Conservation (phyloP, 805 yeast genomes). For the Candida coleopterorum region DNA sequence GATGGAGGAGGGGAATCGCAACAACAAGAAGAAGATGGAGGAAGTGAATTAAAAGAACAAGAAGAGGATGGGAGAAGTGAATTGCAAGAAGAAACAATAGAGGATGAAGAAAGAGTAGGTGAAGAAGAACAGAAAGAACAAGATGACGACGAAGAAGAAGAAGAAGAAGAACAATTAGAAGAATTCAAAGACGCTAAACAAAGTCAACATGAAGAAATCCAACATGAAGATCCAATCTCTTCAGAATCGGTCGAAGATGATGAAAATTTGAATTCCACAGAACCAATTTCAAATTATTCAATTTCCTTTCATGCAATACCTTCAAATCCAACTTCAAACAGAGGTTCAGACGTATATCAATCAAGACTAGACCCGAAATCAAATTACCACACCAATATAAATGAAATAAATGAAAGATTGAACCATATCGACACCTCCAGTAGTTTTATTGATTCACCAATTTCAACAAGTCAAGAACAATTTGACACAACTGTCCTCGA, state of each 20-base stretch:
- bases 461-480: conserved; percentile 16
- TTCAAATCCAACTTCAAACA: conserved; percentile 3
- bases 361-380: conserved; percentile 45
- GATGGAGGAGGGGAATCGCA: no score
- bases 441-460: conserved; percentile 8
- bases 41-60: no score
- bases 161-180: no score
- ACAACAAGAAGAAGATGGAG: no score
- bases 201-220: background rate
- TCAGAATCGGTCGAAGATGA: background rate
- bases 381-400: conserved; percentile 18
- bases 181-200: background rate
- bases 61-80: no score
- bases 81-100: no score
- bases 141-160: no score
- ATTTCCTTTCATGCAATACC: background rate
- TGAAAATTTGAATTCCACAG: background rate
- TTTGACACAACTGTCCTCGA: conserved; percentile 27
- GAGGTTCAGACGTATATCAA: conserved; percentile 11
- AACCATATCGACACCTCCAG: conserved; percentile 8
- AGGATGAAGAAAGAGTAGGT: no score
- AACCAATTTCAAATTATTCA: background rate
- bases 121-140: no score
- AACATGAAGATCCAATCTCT: background rate
- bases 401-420: conserved; percentile 17